Conservation (phyloP, 2,329 filamentous ascomycete genomes). For the Trichophyton equinum region DNA sequence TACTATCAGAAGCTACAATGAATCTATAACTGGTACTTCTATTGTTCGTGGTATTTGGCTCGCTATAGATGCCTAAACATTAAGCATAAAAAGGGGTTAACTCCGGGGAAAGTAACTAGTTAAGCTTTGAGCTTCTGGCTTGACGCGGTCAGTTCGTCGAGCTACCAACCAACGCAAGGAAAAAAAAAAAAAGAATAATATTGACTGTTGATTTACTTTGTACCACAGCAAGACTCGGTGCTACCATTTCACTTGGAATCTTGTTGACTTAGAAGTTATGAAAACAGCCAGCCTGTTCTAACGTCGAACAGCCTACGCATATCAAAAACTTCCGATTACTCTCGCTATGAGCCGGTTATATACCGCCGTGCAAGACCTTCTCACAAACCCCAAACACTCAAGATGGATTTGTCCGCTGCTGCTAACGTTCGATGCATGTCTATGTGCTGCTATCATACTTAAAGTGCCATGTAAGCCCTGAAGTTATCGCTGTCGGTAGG, state of each 20-base stretch:
- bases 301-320: background rate
- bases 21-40: too few relatives aligned
- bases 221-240: background rate
- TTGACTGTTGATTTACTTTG: background rate
- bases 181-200: too few relatives aligned
- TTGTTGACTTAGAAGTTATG: background rate
- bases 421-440: slow-evolving; percentile 54
- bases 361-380: slow-evolving; percentile 27
- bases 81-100: too few relatives aligned
- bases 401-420: slow-evolving; percentile 55
- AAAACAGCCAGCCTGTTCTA: background rate
- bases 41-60: too few relatives aligned
- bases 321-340: background rate
- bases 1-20: too few relatives aligned
- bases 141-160: background rate
- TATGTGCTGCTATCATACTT: slow-evolving; percentile 64
- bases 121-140: background rate
- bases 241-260: background rate
- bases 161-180: background rate
- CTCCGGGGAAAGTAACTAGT: too few relatives aligned
- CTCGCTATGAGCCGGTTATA: slow-evolving; percentile 13
- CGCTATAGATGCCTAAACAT: too few relatives aligned
- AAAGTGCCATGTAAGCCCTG: slow-evolving; percentile 63
- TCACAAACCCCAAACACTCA: slow-evolving; percentile 44
- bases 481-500: background rate